Evolutionary conservation across 2,329 filamentous ascomycete species (phyloP).

Genomic region (Curvularia spicifera): DNA sequence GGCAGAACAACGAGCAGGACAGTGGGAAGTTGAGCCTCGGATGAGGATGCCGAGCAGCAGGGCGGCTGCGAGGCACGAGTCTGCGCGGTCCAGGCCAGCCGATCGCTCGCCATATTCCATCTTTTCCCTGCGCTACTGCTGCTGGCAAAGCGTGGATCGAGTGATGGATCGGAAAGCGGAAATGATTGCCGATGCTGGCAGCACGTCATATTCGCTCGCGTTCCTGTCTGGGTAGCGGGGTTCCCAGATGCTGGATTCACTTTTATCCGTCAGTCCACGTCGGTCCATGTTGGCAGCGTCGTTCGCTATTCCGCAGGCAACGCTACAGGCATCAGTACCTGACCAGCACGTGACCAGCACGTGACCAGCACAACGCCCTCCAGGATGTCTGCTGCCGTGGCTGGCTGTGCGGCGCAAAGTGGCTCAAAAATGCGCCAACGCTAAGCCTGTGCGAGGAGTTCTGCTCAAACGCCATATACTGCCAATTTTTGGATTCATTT

Average conservation of each 20-base stretch:
- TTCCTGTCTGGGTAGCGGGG: not conserved
- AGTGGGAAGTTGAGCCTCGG: slow-evolving; percentile 2
- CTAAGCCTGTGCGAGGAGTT: not conserved
- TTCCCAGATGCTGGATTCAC: not conserved
- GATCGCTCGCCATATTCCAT: slow-evolving; percentile 10
- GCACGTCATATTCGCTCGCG: slow-evolving; percentile 1
- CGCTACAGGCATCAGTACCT: not conserved
- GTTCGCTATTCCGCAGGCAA: not conserved
- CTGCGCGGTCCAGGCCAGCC: slow-evolving; percentile 17
- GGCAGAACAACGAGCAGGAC: slow-evolving; percentile 4
- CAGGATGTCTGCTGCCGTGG: not conserved
- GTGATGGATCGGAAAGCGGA: not conserved
- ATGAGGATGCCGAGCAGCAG: slow-evolving; percentile 2
- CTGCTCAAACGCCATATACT: not conserved
- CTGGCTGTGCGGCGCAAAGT: not conserved
- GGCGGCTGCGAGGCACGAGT: slow-evolving; percentile 2
- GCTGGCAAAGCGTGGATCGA: slow-evolving; percentile 12
- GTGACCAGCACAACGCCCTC: not conserved
- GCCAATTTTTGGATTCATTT: not conserved
- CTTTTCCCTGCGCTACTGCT: slow-evolving; percentile 3
- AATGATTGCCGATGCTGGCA: slow-evolving; percentile 14
- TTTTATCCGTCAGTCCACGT: not conserved
- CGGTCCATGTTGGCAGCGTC: not conserved
- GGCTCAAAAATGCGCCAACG: not conserved
- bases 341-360: not conserved